Percentiles rank a stretch among this genome's conserved stretches.
phyloP scores from a whole-genome alignment of 2,329 filamentous ascomycete genomes.

The Aureobasidium sp. region DNA sequence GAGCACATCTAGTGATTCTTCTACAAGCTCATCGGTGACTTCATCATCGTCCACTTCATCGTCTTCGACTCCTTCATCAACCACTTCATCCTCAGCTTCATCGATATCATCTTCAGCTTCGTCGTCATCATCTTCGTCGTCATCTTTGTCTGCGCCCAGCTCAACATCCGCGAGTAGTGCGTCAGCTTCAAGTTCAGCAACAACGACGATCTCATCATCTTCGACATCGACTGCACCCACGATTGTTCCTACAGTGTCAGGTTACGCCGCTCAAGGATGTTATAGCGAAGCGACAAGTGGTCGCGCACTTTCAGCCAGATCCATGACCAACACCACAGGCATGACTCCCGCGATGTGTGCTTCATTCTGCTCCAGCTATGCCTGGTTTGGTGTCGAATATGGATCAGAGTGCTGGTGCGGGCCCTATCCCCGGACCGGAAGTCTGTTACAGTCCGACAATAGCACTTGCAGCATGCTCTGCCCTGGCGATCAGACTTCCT shows the following conservation, averaged over 20 bases:
- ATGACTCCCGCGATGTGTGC: conserved; percentile 17
- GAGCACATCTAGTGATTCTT: not conserved
- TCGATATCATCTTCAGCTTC: not conserved
- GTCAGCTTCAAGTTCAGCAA: not conserved
- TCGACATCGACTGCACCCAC: conserved; percentile 17
- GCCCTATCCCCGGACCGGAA: conserved; percentile 2
- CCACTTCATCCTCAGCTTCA: not conserved
- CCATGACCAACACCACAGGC: not conserved
- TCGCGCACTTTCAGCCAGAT: conserved; percentile 16
- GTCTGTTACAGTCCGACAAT: not conserved
- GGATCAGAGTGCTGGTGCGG: conserved; percentile 18
- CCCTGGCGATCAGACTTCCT: conserved; percentile 22
- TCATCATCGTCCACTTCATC: not conserved
- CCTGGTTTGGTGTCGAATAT: conserved; percentile 19
- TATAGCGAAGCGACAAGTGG: conserved; percentile 18
- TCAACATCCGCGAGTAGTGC: not conserved
- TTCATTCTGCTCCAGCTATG: conserved; percentile 9
- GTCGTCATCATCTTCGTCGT: not conserved
- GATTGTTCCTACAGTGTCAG: conserved; percentile 22
- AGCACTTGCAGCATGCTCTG: conserved; percentile 22
- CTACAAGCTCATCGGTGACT: not conserved
- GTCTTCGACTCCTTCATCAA: not conserved
- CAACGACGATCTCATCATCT: not conserved
- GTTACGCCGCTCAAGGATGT: conserved; percentile 17
- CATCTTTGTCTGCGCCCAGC: not conserved